Percentiles rank a stretch among this genome's conserved stretches.
Conservation (phyloP, 441 rosid species). For the Bocquillonia castaneifolia region DNA sequence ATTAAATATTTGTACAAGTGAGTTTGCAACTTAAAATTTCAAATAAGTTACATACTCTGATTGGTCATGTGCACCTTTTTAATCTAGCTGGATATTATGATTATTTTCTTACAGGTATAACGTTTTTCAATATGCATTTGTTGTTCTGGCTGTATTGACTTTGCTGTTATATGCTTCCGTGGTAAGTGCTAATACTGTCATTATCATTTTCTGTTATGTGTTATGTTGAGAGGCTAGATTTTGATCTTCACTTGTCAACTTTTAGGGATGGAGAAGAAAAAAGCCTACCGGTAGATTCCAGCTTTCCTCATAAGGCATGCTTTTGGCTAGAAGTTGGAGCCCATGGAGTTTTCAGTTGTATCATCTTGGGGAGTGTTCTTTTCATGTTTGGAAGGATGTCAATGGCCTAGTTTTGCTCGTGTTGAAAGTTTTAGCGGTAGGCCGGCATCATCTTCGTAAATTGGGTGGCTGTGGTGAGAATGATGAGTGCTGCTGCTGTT, state of each 20-base stretch:
- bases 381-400: constrained; percentile 27
- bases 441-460: constrained; percentile 24
- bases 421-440: constrained; percentile 22
- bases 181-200: constrained; percentile 43
- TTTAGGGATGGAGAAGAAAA: constrained; percentile 92
- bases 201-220: neutral
- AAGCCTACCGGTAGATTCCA: constrained; percentile 80
- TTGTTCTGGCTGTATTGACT: constrained; percentile 80
- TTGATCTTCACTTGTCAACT: constrained; percentile 12
- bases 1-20: constrained; percentile 93
- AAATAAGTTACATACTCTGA: neutral
- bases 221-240: constrained; percentile 5
- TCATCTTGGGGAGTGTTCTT: constrained; percentile 16
- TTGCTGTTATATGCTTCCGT: constrained; percentile 77
- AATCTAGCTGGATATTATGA: constrained; percentile 13
- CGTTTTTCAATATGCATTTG: constrained; percentile 88
- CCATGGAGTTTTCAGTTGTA: constrained; percentile 12
- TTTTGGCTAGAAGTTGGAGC: constrained; percentile 15
- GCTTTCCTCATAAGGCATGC: constrained; percentile 51
- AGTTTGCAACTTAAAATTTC: constrained; percentile 26
- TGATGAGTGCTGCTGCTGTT: constrained; percentile 25
- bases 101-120: constrained; percentile 63
- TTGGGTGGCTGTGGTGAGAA: constrained; percentile 21
- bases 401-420: constrained; percentile 20
- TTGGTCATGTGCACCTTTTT: constrained; percentile 4